Conservation (phyloP, 495 filamentous ascomycete species). For the Aspergillus saccharolyticus region DNA sequence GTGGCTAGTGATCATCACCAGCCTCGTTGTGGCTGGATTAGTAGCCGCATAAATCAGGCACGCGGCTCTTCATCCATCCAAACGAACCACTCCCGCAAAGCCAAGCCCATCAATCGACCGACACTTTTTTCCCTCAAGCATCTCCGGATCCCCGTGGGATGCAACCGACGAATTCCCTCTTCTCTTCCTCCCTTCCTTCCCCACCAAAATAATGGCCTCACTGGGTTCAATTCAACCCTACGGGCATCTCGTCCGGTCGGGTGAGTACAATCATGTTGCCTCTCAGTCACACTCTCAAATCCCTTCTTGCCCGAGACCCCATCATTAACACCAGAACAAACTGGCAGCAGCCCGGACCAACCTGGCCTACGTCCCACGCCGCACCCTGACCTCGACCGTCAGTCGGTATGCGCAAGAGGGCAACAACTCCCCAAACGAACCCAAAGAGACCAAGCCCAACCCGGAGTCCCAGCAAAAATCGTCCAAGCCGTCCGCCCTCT, state of each 20-base stretch:
- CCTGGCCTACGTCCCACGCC: conserved; percentile 36
- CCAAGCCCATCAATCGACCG: conserved; percentile 14
- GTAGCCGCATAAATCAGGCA: no score
- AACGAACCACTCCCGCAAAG: conserved; percentile 22
- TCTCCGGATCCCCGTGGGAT: conserved; percentile 2
- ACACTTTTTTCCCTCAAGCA: conserved; percentile 29
- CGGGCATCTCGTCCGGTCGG: conserved; percentile 39
- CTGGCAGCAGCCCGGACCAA: conserved; percentile 31
- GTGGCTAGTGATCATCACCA: neutral
- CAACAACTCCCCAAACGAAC: conserved; percentile 17
- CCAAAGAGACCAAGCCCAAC: conserved; percentile 16
- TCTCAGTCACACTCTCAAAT: neutral
- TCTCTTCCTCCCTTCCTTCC: neutral
- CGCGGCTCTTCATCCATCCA: neutral
- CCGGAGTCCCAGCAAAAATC: conserved; percentile 11
- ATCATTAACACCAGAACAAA: neutral
- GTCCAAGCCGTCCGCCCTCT: conserved; percentile 15
- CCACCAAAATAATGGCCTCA: conserved; percentile 31
- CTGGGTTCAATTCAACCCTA: conserved; percentile 35
- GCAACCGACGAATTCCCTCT: neutral
- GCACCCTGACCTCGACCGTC: conserved; percentile 35
- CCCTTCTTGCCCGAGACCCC: neutral
- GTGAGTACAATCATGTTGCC: conserved; percentile 16
- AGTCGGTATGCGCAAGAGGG: conserved; percentile 30
- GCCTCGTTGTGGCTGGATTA: neutral